Conservation (phyloP, 1,139 yeast genomes). For the Candida mesenterica region DNA sequence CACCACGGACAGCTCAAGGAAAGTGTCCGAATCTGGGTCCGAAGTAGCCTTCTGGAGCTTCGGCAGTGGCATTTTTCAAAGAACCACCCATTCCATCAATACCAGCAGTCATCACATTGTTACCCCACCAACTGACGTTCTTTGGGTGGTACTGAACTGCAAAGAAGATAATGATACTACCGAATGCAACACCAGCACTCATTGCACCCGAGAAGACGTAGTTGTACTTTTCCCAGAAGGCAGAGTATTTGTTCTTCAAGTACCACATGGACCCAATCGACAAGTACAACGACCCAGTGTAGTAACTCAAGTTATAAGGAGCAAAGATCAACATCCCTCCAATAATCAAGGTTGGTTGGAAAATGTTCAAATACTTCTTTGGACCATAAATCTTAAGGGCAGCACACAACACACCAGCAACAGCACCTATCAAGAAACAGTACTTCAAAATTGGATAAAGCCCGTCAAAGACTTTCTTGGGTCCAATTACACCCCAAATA, state of each 20-base stretch:
- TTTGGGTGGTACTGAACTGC: slow-evolving; percentile 19
- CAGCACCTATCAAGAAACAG: slow-evolving; percentile 51
- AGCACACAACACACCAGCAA: slow-evolving; percentile 29
- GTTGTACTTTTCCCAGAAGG: slow-evolving; percentile 23
- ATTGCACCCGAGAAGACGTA: slow-evolving; percentile 18
- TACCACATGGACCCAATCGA: slow-evolving; percentile 18
- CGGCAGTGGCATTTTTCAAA: slow-evolving; percentile 12
- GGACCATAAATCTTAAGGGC: slow-evolving; percentile 24
- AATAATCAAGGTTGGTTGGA: slow-evolving; percentile 21
- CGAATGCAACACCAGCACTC: slow-evolving; percentile 21
- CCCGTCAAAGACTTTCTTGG: slow-evolving; percentile 46
- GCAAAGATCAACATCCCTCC: slow-evolving; percentile 18
- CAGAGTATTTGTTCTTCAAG: slow-evolving; percentile 15
- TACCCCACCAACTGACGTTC: slow-evolving; percentile 21
- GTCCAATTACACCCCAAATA: slow-evolving; percentile 68
- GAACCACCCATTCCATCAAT: slow-evolving; percentile 12
- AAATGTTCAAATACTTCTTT: slow-evolving; percentile 11
- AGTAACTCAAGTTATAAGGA: slow-evolving; percentile 17
- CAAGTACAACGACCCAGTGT: slow-evolving; percentile 17
- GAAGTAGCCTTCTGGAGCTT: slow-evolving; percentile 19
- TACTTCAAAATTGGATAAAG: slow-evolving; percentile 49
- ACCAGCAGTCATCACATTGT: slow-evolving; percentile 14
- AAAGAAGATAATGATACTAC: slow-evolving; percentile 19
- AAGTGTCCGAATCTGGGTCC: slow-evolving; percentile 17
- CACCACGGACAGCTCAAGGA: slow-evolving; percentile 7